phyloP scores from a whole-genome alignment of 768 basidiomycete genomes.

The Filobasidium wieringae region DNA sequence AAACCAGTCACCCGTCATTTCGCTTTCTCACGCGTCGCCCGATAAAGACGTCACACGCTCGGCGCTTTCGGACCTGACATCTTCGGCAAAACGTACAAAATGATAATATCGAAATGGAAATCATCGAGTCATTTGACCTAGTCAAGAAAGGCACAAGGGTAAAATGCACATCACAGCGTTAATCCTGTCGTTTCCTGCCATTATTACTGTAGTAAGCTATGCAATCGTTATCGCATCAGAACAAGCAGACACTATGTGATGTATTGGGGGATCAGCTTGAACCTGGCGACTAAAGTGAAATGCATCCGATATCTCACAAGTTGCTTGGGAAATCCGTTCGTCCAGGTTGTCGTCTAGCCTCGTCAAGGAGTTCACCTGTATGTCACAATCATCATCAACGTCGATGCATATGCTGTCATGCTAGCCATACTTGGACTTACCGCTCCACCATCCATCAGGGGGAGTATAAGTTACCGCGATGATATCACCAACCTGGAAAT shows the following conservation, averaged over 20 bases:
- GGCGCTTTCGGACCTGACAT: no score
- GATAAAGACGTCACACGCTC: not conserved
- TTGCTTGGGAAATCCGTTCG: constrained; percentile 39
- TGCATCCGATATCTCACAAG: no score
- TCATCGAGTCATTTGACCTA: no score
- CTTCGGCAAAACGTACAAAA: no score
- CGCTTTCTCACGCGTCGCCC: not conserved
- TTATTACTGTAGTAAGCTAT: no score
- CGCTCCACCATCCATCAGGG: constrained; percentile 97
- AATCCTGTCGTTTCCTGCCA: not conserved
- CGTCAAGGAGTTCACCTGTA: constrained; percentile 30
- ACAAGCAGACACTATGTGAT: constrained; percentile 21
- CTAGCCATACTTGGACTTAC: constrained; percentile 50
- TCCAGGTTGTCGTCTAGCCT: constrained; percentile 34
- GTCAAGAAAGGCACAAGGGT: not conserved
- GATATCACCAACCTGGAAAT: constrained; percentile 88
- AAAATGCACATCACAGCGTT: not conserved
- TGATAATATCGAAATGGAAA: no score
- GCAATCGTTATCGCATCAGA: constrained; percentile 7
- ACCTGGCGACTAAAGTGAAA: no score
- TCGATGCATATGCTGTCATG: not conserved
- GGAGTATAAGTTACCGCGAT: constrained; percentile 90
- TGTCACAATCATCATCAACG: not conserved
- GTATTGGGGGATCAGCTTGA: not conserved
- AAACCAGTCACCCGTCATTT: not conserved